Evolutionary conservation across 768 basidiomycete species (phyloP).

Genomic region (Russula dissimulans): DNA sequence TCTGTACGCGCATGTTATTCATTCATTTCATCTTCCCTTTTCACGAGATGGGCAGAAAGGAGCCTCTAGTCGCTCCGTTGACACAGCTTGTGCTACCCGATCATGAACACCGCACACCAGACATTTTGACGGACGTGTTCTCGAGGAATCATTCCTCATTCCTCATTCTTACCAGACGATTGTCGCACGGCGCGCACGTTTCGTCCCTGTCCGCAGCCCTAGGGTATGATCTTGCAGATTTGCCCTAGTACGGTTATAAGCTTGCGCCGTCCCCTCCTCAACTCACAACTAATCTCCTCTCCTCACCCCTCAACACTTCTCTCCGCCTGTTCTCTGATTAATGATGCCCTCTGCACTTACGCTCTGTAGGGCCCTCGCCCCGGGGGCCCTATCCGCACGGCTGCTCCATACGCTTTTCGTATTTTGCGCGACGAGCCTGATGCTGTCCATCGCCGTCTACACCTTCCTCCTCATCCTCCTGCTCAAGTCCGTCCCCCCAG

Average conservation of each 20-base stretch:
- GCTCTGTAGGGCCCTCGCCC: neutral
- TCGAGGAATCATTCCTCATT: neutral
- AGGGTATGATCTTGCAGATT: neutral
- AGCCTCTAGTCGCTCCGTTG: constrained; percentile 3
- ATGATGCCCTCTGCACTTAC: neutral
- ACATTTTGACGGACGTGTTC: constrained; percentile 15
- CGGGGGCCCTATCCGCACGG: neutral
- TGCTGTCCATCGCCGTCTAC: neutral
- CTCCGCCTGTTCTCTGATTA: neutral
- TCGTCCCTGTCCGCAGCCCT: neutral
- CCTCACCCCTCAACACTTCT: neutral
- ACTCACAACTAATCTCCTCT: neutral
- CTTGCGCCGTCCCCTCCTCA: constrained; percentile 1
- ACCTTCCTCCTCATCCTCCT: constrained; percentile 4
- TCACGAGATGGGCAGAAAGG: constrained; percentile 10
- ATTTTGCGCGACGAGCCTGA: constrained; percentile 4
- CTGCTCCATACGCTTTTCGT: constrained; percentile 2
- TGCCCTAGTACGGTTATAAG: constrained; percentile 7
- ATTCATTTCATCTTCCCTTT: neutral
- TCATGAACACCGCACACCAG: constrained; percentile 10
- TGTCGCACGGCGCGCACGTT: constrained; percentile 16
- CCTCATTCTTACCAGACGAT: constrained; percentile 9
- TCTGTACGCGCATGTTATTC: constrained; percentile 19
- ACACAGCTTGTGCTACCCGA: constrained; percentile 15
- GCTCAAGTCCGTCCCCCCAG: neutral